Evolutionary conservation across 441 rosid genomes (phyloP), one percentile per base, ranked within the genome.

Genomic region (Populus hybrid): DNA sequence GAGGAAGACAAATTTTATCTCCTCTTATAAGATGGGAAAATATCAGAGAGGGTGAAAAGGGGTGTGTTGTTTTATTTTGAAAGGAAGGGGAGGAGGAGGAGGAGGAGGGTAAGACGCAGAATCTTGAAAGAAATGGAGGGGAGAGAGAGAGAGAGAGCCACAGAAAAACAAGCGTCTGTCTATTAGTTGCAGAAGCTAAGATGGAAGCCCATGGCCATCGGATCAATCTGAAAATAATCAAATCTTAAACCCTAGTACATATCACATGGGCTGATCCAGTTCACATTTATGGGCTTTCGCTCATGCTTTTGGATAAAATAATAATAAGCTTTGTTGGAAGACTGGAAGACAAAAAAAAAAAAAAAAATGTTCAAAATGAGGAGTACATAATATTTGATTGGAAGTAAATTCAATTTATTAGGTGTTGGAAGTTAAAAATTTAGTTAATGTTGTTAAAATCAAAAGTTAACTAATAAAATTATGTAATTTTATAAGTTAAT

Each of bases 141-240:
- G 26, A 46, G 28, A 34, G 72, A 42, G 16, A 63, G 73, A 80
- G 72, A 40, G 21, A 74, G 76, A 80, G 72, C 73, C 73, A 79
- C 78, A 73, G 7, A 14, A 16, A 8, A 23, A 40, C 18, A 53
- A 18, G 42, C 18, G 18, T 46, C 18, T 46, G 59, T 34, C 10
- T 9, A 66, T 18, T 70, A 24, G 82, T 61, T 69, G 65, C 71
- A 50, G 73, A 79, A 26, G 21, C 42, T 1, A 28, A 79, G 82
- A 74, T 75, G 71, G 75, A 75, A 23, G 74, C 70, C 78, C 78
- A 74, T 72, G 9, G 23, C 5, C 18, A 19, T 30, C 1, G 46
- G 6, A n/a, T 40, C 38, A 28, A 18, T 42, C 61, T 40, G 9
- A 46, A 26, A 6, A 3, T 40, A 40, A 40, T 40, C 46, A 40